Evolutionary conservation across 2,329 filamentous ascomycete genomes (phyloP), one percentile per base, ranked within the genome.

Genomic region (Aphanocladium album): DNA sequence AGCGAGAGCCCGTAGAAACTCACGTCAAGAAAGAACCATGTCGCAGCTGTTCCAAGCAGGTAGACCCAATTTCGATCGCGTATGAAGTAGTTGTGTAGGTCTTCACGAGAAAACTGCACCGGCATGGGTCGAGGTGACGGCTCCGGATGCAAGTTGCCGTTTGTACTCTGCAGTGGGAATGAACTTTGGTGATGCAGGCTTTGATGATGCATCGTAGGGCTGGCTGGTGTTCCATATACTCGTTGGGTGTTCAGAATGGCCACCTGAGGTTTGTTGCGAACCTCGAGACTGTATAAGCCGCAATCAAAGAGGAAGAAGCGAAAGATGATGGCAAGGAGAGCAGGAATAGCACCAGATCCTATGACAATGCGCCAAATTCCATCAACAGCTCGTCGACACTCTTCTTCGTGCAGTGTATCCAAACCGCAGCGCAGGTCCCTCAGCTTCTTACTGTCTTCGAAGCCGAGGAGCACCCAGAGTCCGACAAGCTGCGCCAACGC

Each of bases 321-420:
- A 66, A 88, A 88, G 43, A 86, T 76, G 62, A 87, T 84, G 64
- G 86, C 86, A 9, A 89, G 74, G 14, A 85, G 73, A 4, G 85
- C 86, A 0, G 86, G 86, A 0, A 88, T 77, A 9, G 85, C 85
- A 7, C 86, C 86, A 0, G 86, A 82, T 2, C 85, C 86, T 64
- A 88, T 83, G 33, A 89, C 83, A 67, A 87, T 87, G 52, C 86
- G 79, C 86, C 86, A 89, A 64, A 87, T 83, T 1, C 79, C 82
- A 64, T 89, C 86, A 1, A 88, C 67, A 8, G 72, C 73, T 60
- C 71, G 70, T 39, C 76, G 76, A 63, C 80, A 82, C 61, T 80
- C 76, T 8, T 76, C 72, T 8, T 79, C 73, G 63, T 81, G 68
- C 6, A 74, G 67, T 1, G 66, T 72, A 64, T 82, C 76, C 43